phyloP scores from a whole-genome alignment of 495 filamentous ascomycete species.

The Penicillium verhagenii region DNA sequence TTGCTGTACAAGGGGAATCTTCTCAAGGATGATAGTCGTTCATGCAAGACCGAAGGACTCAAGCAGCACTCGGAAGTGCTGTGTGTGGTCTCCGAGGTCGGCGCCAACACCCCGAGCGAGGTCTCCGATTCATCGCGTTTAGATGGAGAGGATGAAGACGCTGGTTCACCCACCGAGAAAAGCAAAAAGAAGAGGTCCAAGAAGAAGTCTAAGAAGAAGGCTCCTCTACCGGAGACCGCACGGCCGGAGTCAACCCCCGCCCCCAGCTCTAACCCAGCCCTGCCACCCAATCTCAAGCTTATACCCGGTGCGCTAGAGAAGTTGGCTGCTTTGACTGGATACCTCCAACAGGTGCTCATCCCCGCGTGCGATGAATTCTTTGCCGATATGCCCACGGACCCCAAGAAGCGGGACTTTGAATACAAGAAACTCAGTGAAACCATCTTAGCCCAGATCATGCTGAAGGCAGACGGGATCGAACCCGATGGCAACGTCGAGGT shows the following conservation, averaged over 20 bases:
- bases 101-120: conserved; percentile 51
- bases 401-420: conserved; percentile 69
- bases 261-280: conserved; percentile 24
- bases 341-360: conserved; percentile 64
- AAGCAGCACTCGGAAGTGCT: conserved; percentile 78
- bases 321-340: conserved; percentile 63
- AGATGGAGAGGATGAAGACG: conserved; percentile 34
- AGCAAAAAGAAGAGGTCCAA: conserved; percentile 42
- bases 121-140: conserved; percentile 34
- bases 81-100: conserved; percentile 57
- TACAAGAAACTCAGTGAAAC: conserved; percentile 80
- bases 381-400: conserved; percentile 63
- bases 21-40: conserved; percentile 62
- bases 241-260: conserved; percentile 22
- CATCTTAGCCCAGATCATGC: conserved; percentile 74
- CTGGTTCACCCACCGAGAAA: conserved; percentile 18
- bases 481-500: conserved; percentile 63
- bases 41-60: conserved; percentile 70
- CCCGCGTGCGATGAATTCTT: conserved; percentile 68
- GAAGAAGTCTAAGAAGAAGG: conserved; percentile 43
- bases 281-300: conserved; percentile 37
- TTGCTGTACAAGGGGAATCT: conserved; percentile 81
- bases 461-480: conserved; percentile 86
- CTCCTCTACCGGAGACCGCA: conserved; percentile 13
- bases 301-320: conserved; percentile 59